Evolutionary conservation across 148 eudicot genomes (phyloP), one percentile per base, ranked within the genome.

Genomic region (Rhododendron ovatum): DNA sequence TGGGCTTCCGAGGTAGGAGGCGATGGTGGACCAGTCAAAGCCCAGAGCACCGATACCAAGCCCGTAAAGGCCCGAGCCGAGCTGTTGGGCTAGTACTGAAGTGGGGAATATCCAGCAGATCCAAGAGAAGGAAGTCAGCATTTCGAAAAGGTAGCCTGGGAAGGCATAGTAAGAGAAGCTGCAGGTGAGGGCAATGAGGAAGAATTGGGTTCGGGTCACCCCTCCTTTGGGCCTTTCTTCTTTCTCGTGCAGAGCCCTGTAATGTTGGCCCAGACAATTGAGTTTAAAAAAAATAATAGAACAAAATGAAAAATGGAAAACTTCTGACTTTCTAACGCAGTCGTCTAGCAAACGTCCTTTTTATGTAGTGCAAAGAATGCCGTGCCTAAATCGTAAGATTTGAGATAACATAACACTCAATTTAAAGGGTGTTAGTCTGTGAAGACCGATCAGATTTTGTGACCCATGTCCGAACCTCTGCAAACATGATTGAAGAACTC

Each of bases 121-220:
- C 99, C 99, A 95, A 39, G 98, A 98, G 73, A 98, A 90, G 22
- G 99, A 98, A n/a, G 95, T 93, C 51, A 98, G 82, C 99, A 98
- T 91, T 88, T 95, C 90, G 55, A 98, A 94, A 45, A 98, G 93
- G 84, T 95, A 98, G 81, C 99, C 99, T 0, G 98, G 98, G 88
- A 93, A 92, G 55, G 93, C 89, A 84, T 98, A 98, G 92, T 94
- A 98, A 2, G 98, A 94, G 59, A 98, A 98, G 92, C 98, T 98
- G 92, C 96, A 94, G 6, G 89, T 82, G 92, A 98, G 94, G 86
- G 99, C 95, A 1, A 95, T 92, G 10, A 95, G 77, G 90, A 95
- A 98, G 91, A 98, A 98, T 47, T 95, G 99, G 20, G 93, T 91
- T 24, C 98, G 89, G 3, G 98, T 95, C 61, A 98, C 89, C 39